phyloP scores from a whole-genome alignment of 768 basidiomycete genomes.

The Hebeloma cylindrosporum region DNA sequence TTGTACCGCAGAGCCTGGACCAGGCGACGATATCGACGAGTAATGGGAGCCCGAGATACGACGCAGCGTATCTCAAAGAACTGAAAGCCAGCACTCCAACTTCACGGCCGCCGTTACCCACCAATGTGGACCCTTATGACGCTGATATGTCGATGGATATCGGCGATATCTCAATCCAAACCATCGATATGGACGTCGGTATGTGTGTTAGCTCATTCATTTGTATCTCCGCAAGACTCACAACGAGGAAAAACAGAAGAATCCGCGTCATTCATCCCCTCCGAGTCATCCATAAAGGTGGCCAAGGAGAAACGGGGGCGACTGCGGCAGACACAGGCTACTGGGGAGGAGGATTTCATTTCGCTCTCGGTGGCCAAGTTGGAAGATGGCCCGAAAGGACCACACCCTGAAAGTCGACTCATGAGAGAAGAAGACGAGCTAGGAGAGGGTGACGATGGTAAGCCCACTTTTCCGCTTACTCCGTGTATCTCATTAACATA shows the following conservation, averaged over 20 bases:
- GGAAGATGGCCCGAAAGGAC: constrained; percentile 57
- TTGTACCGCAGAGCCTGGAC: constrained; percentile 49
- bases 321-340: constrained; percentile 47
- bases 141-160: constrained; percentile 49
- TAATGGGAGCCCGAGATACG: constrained; percentile 62
- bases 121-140: constrained; percentile 43
- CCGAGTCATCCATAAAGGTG: constrained; percentile 66
- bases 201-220: constrained; percentile 1
- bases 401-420: constrained; percentile 82
- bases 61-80: constrained; percentile 70
- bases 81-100: constrained; percentile 76
- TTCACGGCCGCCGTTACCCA: constrained; percentile 42
- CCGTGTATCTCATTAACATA: not conserved
- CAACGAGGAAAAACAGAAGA: constrained; percentile 28
- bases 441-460: constrained; percentile 88
- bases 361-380: constrained; percentile 68
- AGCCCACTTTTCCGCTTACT: constrained; percentile 17
- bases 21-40: constrained; percentile 57
- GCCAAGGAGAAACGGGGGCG: constrained; percentile 79
- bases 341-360: constrained; percentile 70
- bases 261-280: constrained; percentile 50
- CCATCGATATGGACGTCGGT: constrained; percentile 32
- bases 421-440: constrained; percentile 85
- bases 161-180: constrained; percentile 39
- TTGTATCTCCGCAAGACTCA: constrained; percentile 6